Evolutionary conservation across 2,329 filamentous ascomycete species (phyloP).

Genomic region (Tolypocladium pustulatum): DNA sequence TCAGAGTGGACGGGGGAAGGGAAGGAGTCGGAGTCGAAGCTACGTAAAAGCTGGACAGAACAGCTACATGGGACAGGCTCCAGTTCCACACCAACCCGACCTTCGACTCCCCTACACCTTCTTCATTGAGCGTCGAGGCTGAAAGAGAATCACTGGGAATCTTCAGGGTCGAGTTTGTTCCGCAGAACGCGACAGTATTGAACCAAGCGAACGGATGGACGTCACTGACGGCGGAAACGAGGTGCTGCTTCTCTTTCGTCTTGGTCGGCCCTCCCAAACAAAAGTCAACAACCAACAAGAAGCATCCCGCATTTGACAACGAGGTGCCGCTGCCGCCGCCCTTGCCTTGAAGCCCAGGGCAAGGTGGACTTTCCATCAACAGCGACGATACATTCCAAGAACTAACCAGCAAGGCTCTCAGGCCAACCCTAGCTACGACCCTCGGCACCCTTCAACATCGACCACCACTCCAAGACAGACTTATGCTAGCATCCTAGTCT

Average conservation of each 20-base stretch:
- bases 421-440: neutral
- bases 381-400: neutral
- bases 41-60: neutral
- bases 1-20: neutral
- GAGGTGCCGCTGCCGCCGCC: neutral
- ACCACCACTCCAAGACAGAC: neutral
- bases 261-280: neutral
- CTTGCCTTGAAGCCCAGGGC: neutral
- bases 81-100: neutral
- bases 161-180: neutral
- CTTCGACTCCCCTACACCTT: neutral
- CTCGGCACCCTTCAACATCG: neutral
- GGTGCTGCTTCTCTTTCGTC: neutral
- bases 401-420: neutral
- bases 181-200: neutral
- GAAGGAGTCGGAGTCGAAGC: neutral
- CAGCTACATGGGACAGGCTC: neutral
- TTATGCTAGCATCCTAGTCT: conserved; percentile 2
- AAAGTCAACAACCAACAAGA: neutral
- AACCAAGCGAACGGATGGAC: neutral
- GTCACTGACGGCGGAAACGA: neutral
- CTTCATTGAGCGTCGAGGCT: neutral
- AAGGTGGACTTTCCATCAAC: too few species aligned
- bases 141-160: neutral
- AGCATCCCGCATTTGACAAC: neutral